A percentile compares a stretch with the other conserved stretches of the same genome.
Conservation (phyloP, 2,329 filamentous ascomycete species). For the Sclerotinia sclerotiorum region DNA sequence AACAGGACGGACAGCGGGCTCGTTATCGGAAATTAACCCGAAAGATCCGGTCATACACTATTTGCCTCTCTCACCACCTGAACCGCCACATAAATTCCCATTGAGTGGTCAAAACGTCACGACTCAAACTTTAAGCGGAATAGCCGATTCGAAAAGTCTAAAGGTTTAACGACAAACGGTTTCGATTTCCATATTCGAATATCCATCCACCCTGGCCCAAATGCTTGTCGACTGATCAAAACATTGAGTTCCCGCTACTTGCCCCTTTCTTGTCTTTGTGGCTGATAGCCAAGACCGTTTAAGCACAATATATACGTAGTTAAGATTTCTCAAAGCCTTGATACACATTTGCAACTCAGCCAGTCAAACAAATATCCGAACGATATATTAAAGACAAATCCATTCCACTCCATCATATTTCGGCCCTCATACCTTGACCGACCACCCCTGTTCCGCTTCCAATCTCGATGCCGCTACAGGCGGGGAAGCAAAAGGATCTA, state of each 20-base stretch:
- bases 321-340: constrained; percentile 3
- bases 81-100: not conserved
- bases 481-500: constrained; percentile 11
- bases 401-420: not conserved
- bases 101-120: not conserved
- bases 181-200: constrained; percentile 1
- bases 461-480: constrained; percentile 17
- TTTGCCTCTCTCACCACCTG: constrained; percentile 1
- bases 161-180: constrained; percentile 13
- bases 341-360: constrained; percentile 3
- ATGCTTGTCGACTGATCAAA: constrained; percentile 2
- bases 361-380: constrained; percentile 3
- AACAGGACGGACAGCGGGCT: constrained; percentile 2
- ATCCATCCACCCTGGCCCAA: not conserved
- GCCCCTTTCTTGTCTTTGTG: constrained; percentile 1
- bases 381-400: constrained; percentile 12
- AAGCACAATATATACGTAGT: not conserved
- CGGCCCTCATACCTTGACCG: not conserved
- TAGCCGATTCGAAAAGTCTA: constrained; percentile 15
- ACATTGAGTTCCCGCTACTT: not conserved
- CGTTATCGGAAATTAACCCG: constrained; percentile 21
- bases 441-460: constrained; percentile 14
- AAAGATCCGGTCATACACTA: constrained; percentile 10
- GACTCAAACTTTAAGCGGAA: constrained; percentile 10
- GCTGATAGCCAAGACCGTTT: constrained; percentile 3